Conservation (phyloP, 306 rosid genomes). For the Dryas drummondii region DNA sequence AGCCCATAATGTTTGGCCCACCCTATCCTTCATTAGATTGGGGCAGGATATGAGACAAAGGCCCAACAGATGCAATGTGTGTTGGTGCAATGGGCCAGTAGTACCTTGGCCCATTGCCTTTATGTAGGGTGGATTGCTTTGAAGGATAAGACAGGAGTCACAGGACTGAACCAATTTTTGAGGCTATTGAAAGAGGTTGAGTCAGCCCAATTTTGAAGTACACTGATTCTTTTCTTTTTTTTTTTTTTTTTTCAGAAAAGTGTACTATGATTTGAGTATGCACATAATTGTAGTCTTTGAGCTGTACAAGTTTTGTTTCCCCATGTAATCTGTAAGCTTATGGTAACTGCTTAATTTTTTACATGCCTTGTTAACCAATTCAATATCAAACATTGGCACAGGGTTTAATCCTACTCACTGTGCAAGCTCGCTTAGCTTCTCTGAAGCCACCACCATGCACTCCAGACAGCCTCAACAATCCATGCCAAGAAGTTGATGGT, state of each 20-base stretch:
- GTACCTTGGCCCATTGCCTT: not conserved
- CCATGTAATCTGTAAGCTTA: no score
- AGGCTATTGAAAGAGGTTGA: not conserved
- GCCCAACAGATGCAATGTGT: no score
- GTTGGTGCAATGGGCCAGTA: no score
- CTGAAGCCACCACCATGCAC: constrained; percentile 63
- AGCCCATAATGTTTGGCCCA: no score
- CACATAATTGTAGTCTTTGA: not conserved
- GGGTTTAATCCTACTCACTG: constrained; percentile 69
- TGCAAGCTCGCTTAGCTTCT: constrained; percentile 65
- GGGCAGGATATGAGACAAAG: no score
- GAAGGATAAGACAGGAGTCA: no score
- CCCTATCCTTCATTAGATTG: no score
- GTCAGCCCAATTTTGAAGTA: not conserved
- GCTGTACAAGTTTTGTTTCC: not conserved
- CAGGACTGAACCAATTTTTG: not conserved
- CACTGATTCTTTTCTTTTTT: not conserved
- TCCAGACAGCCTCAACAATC: not conserved
- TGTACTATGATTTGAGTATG: not conserved
- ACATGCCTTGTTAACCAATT: not conserved
- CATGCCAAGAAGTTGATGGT: constrained; percentile 66
- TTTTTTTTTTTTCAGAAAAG: not conserved
- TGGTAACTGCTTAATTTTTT: not conserved
- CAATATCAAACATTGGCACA: constrained; percentile 21
- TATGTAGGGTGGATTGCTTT: not conserved